Evolutionary conservation across 2,329 filamentous ascomycete species (phyloP).

Genomic region (Ilyonectria sp.): DNA sequence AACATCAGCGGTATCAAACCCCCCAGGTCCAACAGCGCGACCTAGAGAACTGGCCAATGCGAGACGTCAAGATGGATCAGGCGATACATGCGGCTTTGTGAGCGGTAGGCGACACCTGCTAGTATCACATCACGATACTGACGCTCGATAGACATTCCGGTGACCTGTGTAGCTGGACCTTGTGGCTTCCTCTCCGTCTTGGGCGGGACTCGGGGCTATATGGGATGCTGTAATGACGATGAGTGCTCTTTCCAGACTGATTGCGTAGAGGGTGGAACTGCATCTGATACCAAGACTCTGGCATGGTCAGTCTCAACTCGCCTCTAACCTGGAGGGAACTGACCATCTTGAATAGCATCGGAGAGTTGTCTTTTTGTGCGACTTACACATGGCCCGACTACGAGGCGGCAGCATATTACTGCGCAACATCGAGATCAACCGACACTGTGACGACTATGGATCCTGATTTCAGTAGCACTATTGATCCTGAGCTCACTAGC

Average conservation of each 20-base stretch:
- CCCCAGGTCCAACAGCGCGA: background rate
- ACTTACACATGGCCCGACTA: conserved; percentile 32
- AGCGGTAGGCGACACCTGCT: background rate
- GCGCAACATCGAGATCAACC: conserved; percentile 23
- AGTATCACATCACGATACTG: background rate
- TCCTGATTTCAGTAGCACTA: background rate
- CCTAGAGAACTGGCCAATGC: background rate
- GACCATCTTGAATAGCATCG: conserved; percentile 21
- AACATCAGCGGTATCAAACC: background rate
- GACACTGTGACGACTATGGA: background rate
- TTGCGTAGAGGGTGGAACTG: conserved; percentile 33
- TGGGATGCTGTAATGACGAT: conserved; percentile 27
- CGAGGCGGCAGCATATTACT: conserved; percentile 16
- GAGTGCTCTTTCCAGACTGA: conserved; percentile 25
- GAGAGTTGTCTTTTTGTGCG: conserved; percentile 23
- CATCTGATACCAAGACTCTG: background rate
- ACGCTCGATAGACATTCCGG: background rate
- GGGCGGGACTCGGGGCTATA: background rate
- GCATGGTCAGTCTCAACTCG: background rate
- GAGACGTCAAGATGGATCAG: background rate
- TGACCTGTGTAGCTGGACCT: background rate
- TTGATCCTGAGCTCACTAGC: no score
- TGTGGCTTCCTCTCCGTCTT: background rate
- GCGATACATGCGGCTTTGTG: background rate
- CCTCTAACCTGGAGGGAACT: background rate